Evolutionary conservation across 371 early-diverging fungal species (phyloP), one percentile per base, ranked within the genome.

Genomic region (Mortierella sp.): DNA sequence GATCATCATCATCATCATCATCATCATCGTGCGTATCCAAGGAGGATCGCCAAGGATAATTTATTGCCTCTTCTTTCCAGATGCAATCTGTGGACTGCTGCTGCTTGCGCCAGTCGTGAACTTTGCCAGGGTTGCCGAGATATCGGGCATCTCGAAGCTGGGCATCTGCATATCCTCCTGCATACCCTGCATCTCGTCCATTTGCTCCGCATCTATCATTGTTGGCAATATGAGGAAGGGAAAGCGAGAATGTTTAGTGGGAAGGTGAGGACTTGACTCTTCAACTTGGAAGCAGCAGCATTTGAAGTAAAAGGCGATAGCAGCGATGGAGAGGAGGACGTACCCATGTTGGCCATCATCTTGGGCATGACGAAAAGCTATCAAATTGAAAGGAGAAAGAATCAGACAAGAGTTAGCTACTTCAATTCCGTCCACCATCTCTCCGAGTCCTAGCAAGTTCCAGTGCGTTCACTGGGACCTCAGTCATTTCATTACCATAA

Each of bases 301-400:
- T 19, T 28, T 26, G n/a, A 0, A 28, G n/a, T 28, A 57, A 28
- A 11, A 26, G 43, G 50, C 61, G 48, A 26, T 26, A 64, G 5
- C 6, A 46, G 6, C 5, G 4, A n/a, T n/a, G n/a, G n/a, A 70
- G 2, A n/a, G 46, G 24, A 31, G 5, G 26, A 76, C 82, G 34
- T 86, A 88, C 89, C 91, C 78, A 91, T 77, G 61, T 83, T 86
- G 40, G 86, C 84, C 89, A 90, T 88, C 88, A 93, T 51, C 81
- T 93, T 91, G 55, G 93, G 93, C 88, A 93, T 77, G 44, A 88
- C 61, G 55, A 91, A 89, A 69, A 93, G 77, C 84, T 83, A 64
- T 10, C 40, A 34, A 44, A 1, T 54, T 44, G 31, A 13, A 54
- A n/a, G 55, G 40, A 5, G 9, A 11, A 50, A 31, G 31, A 24